Base-by-base conservation (phyloP, 31 red algal genomes). In the Asparagopsis taxiformis region DNA sequence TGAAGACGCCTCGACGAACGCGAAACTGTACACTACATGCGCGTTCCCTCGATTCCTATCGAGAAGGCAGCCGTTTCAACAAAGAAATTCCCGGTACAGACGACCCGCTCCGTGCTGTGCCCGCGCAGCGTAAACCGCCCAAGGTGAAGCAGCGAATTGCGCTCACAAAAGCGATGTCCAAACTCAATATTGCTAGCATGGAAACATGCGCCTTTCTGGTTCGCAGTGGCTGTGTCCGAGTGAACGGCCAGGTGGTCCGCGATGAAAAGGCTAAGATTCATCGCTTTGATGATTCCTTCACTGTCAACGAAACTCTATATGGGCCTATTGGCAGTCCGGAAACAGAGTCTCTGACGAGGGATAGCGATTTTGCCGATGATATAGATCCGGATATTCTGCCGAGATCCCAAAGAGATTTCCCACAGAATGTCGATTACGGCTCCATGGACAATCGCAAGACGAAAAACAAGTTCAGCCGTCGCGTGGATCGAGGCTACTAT, bases 191-290 rank as follows among this genome's bases (percentile, higher is more conserved):
- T 35, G 64, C 38, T 13, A 49, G 38, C 17, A 20, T 50, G 64
- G 64, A 68, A 7, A 68, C 64, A 17, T 68, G 64, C 39, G 64
- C 34, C 17, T 31, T 68, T 9, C 24, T 68, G 17, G 21, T 68
- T 25, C 64, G 64, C 39, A 50, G 38, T 25, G 64, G 64, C 30
- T 50, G 35, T 43, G 64, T 68, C 20, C 35, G 20, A 16, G 38
- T 68, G 38, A 68, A 68, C 17, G 64, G 64, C 39, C 8, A n/a
- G 2, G 33, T 50, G 17, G 64, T 68, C 10, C 20, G 39, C n/a
- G 64, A 62, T 30, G 58, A 62, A 4, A 22, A 13, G 20, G 16
- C 58, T n/a, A 26, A 28, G 4, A 13, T 62, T 16, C 26, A 62
- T 62, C 58, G 58, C 0, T 19, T 0, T 4, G 10, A 29, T 3